phyloP scores from a whole-genome alignment of 208 protist genomes.

The Blastocrithidia nonstop region DNA sequence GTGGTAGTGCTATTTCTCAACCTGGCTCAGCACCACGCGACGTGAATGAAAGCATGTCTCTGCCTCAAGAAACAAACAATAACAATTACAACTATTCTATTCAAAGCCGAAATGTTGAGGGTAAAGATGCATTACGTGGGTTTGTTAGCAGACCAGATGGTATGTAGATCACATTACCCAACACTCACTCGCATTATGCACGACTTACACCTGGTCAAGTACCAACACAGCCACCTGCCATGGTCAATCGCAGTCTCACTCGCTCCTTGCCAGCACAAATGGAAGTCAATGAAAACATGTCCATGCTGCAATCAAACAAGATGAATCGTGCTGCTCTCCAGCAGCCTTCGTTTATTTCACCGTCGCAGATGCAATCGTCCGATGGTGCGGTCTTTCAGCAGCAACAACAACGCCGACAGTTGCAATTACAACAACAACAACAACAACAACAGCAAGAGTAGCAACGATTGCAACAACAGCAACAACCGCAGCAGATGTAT shows the following conservation, averaged over 20 bases:
- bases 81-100: neutral
- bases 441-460: constrained; percentile 10
- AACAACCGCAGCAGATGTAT: constrained; percentile 8
- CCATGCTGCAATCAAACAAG: neutral
- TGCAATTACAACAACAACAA: constrained; percentile 4
- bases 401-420: neutral
- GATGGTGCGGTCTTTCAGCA: too few relatives aligned
- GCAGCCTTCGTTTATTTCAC: neutral
- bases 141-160: neutral
- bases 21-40: neutral
- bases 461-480: constrained; percentile 6
- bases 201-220: neutral
- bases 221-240: neutral
- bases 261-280: neutral
- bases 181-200: neutral
- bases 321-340: neutral
- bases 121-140: neutral
- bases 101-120: neutral
- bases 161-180: neutral
- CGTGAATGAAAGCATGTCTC: neutral
- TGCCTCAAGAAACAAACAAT: too few relatives aligned
- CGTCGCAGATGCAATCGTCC: neutral
- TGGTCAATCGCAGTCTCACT: neutral
- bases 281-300: neutral
- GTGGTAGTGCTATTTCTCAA: neutral